These are phyloP conservation scores for Aspergillus hancockii DNA, from an alignment of 495 filamentous ascomycete species.

Conservation along the genomic window DNA sequence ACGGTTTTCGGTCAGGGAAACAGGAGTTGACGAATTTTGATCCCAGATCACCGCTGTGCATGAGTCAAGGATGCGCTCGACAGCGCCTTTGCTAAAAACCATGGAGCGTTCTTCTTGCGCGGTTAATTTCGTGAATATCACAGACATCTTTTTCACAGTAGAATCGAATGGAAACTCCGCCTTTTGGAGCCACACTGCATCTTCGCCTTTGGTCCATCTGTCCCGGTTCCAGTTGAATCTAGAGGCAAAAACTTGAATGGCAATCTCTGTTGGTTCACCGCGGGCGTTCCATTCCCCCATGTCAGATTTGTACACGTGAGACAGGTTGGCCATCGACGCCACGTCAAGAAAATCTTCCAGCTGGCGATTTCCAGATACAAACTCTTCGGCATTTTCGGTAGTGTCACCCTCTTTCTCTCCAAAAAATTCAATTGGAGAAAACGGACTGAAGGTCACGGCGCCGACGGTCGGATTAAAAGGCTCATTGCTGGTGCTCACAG, in stretches of 20 bases:
- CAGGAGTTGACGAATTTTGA: slow-evolving; percentile 38
- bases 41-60: slow-evolving; percentile 55
- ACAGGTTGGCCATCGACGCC: slow-evolving; percentile 66
- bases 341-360: slow-evolving; percentile 59
- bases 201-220: slow-evolving; percentile 50
- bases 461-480: slow-evolving; percentile 58
- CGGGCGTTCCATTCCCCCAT: slow-evolving; percentile 58
- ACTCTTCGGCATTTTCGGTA: slow-evolving; percentile 37
- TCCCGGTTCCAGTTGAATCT: slow-evolving; percentile 62
- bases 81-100: slow-evolving; percentile 77
- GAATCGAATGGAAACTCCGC: slow-evolving; percentile 70
- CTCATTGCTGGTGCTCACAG: slow-evolving; percentile 55
- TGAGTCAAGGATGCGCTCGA: slow-evolving; percentile 74
- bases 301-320: slow-evolving; percentile 53
- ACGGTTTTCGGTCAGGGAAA: slow-evolving; percentile 43
- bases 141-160: slow-evolving; percentile 68
- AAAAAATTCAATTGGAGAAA: slow-evolving; percentile 35
- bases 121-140: slow-evolving; percentile 58
- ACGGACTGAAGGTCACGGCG: slow-evolving; percentile 43
- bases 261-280: slow-evolving; percentile 70
- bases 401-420: slow-evolving; percentile 27
- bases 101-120: slow-evolving; percentile 38
- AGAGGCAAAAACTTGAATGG: slow-evolving; percentile 67
- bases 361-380: too few relatives aligned
- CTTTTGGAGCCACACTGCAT: slow-evolving; percentile 55